phyloP scores from a whole-genome alignment of 805 yeast species.

The Kluyveromyces nonfermentans region DNA sequence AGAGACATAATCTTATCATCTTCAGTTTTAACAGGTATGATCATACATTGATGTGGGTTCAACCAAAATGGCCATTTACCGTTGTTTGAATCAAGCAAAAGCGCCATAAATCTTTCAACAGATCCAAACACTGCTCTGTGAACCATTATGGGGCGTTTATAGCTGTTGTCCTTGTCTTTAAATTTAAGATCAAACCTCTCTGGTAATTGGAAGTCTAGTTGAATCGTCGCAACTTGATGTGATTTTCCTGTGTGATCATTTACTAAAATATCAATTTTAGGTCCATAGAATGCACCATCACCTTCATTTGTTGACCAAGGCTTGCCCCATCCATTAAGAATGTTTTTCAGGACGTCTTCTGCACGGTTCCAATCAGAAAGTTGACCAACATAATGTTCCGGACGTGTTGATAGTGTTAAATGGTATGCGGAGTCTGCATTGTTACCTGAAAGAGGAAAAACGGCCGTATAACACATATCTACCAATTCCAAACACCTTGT shows the following conservation, averaged over 20 bases:
- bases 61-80: constrained; percentile 99
- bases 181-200: constrained; percentile 69
- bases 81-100: constrained; percentile 77
- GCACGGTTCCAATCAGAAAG: constrained; percentile 75
- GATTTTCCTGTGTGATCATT: constrained; percentile 70
- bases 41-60: constrained; percentile 80
- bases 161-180: constrained; percentile 41
- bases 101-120: constrained; percentile 83
- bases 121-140: constrained; percentile 96
- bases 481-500: constrained; percentile 60
- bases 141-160: constrained; percentile 78
- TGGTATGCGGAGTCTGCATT: constrained; percentile 38
- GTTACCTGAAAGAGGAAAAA: constrained; percentile 31
- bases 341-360: constrained; percentile 53
- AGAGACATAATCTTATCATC: constrained; percentile 37
- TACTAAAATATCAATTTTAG: constrained; percentile 82
- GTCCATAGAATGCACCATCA: constrained; percentile 97
- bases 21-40: constrained; percentile 66
- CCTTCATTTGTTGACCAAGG: constrained; percentile 72
- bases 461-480: constrained; percentile 60
- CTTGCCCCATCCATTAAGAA: constrained; percentile 45
- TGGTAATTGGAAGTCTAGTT: constrained; percentile 91
- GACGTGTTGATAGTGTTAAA: constrained; percentile 77
- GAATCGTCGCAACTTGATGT: constrained; percentile 94
- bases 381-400: constrained; percentile 68